Evolutionary conservation across 2,329 filamentous ascomycete genomes (phyloP).

Genomic region (Alternaria angustiovoidea): DNA sequence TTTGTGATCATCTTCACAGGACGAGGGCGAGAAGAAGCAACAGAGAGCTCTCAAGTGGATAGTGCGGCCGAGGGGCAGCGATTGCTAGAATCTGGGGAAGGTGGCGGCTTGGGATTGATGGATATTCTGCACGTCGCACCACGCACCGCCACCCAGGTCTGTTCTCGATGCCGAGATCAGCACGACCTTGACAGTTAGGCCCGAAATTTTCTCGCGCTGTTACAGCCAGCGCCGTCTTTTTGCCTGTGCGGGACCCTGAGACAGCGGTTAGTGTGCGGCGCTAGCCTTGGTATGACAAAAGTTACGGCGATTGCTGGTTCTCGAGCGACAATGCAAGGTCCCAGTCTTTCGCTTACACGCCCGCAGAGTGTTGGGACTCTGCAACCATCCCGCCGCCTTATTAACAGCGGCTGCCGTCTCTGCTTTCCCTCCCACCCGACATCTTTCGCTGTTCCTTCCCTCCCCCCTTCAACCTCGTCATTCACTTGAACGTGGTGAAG

Average conservation of each 20-base stretch:
- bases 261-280: conserved; percentile 31
- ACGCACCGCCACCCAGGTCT: conserved; percentile 30
- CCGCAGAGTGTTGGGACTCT: conserved; percentile 31
- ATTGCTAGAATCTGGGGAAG: conserved; percentile 35
- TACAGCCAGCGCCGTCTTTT: conserved; percentile 22
- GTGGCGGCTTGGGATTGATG: conserved; percentile 19
- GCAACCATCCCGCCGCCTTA: conserved; percentile 21
- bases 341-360: conserved; percentile 41
- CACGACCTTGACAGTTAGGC: conserved; percentile 23
- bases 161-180: conserved; percentile 36
- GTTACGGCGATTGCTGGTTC: conserved; percentile 31
- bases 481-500: conserved; percentile 33
- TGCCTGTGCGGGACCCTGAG: conserved; percentile 28
- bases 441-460: conserved; percentile 21
- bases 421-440: conserved; percentile 13
- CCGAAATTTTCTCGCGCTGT: conserved; percentile 41
- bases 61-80: conserved; percentile 9
- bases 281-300: conserved; percentile 30
- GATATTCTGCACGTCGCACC: conserved; percentile 11
- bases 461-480: conserved; percentile 26
- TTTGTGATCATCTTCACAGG: conserved; percentile 12
- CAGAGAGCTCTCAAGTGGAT: conserved; percentile 10
- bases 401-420: conserved; percentile 12
- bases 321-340: conserved; percentile 44
- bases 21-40: conserved; percentile 15